Base-by-base conservation (phyloP, 2,329 filamentous ascomycete genomes). In the Fusarium tanahbumbuense region DNA sequence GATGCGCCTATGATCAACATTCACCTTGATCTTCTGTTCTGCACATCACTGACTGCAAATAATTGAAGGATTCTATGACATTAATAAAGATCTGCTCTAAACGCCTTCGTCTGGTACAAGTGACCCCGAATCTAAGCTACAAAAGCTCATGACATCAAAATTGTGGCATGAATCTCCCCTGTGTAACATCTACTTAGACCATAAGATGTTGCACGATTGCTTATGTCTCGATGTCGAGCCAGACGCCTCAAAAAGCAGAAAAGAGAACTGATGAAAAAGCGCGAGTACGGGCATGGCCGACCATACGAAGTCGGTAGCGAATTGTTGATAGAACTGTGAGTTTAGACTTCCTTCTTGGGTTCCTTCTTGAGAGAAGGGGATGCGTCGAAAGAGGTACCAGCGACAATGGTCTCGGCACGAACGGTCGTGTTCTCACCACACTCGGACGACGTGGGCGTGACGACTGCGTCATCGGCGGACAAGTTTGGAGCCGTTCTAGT, bases 401-500 rank as follows among this genome's bases (percentile, higher is more conserved):
- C 82, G 57, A 81, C 78, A 54, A 81, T 82, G 58, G 82, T 82
- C 66, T 88, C 85, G 49, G 85, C 82, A 64, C 84, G 83, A 72
- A 88, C 83, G n/a, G 86, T 87, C 60, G 84, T 82, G 64, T 83
- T 84, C 74, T 88, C 86, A 68, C 87, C 85, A 62, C 80, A 84
- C 67, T 86, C 84, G 48, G 84, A 86, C 57, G 83, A 78, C 48
- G 79, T 78, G 58, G 82, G 80, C 57, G 79, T 80, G 40, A 76
- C 75, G 74, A 80, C 77, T 58, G 78, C 77, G 57, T 79, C 81
- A 65, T 82, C 78, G 60, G 77, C 78, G 70, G 78, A 82, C 75
- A 81, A 79, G 75, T 81, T 84, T 70, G 73, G 72, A 48, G 73
- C 75, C 76, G 78, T 77, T 78, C 80, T 82, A 66, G 32, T 61